Base-by-base conservation (phyloP, 768 basidiomycete genomes). In the Pleurotus salmoneostramineus region DNA sequence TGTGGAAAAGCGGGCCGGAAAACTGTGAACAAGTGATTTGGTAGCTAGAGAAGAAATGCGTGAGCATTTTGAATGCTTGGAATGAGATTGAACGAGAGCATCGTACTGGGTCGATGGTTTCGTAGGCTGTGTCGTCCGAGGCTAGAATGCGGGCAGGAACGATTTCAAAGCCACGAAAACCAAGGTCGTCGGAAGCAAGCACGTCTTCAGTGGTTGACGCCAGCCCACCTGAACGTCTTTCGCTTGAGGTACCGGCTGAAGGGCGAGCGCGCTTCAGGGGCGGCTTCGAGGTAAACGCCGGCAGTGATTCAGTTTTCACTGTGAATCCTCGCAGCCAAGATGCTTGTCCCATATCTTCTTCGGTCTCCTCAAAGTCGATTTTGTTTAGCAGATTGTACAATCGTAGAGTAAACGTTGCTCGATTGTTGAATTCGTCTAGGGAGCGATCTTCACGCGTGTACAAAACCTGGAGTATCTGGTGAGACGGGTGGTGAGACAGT, bases 11-110 rank as follows among this genome's bases (percentile, higher is more conserved):
- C 50, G 31, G 47, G 17, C 4, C 35, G 49, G 32, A n/a, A 33
- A 3, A 58, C 57, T 21, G 57, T 58, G 48, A 55, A 33, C 12
- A 58, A 17, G 40, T 58, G 48, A 6, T 34, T 12, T 4, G 57
- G 57, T 21, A 49, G 27, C 57, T 58, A 50, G 49, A 44, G 37
- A 17, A 5, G 36, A 31, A 27, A 8, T 40, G 31, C 31, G 47
- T 15, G 34, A 37, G 12, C 15, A 42, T 17, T 15, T 45, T 56
- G 8, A 21, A 42, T 21, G 17, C 54, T 42, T 42, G 2, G 6
- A 36, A 10, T 14, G 31, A n/a, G 3, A 11, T 42, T 35, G 14
- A 14, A 40, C 12, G 2, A 6, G 42, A 21, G 35, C 37, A 6
- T 40, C 10, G 17, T 11, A 43, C n/a, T 5, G 21, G 5, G 31